These are phyloP conservation scores for Annulohypoxylon truncatum DNA, from an alignment of 2,329 filamentous ascomycete species.

Conservation along the genomic window DNA sequence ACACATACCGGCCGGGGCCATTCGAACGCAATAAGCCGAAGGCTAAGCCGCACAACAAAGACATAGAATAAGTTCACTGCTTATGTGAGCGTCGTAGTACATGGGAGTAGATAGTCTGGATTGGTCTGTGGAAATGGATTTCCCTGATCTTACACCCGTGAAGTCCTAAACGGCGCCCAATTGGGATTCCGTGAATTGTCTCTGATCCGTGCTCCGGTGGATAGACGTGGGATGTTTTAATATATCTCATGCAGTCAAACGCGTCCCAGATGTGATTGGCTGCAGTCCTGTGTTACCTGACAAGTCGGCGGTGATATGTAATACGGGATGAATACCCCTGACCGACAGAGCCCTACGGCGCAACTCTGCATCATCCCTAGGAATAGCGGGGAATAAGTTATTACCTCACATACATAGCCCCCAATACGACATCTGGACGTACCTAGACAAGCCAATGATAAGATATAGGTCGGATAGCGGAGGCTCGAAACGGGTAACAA, in stretches of 20 bases:
- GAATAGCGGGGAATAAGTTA: conserved; percentile 14
- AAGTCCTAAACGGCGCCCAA: conserved; percentile 6
- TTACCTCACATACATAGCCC: conserved; percentile 11
- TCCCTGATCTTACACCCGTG: neutral
- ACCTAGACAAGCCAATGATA: neutral
- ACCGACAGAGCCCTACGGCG: conserved; percentile 14
- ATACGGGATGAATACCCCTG: conserved; percentile 13
- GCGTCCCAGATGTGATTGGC: neutral
- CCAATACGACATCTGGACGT: neutral
- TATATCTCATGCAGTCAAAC: neutral
- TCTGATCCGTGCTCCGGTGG: too few relatives aligned
- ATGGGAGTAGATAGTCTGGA: neutral
- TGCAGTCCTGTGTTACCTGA: neutral
- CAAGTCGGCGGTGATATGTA: neutral
- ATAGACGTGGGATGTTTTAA: neutral
- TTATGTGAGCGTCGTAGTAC: neutral
- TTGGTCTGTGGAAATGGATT: conserved; percentile 4
- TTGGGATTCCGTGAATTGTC: neutral
- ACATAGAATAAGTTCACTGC: neutral
- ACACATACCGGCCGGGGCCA: conserved; percentile 33
- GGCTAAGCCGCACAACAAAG: neutral
- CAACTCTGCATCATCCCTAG: conserved; percentile 2
- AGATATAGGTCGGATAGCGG: neutral
- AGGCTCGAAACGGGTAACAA: neutral
- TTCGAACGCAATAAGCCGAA: conserved; percentile 17